Evolutionary conservation across 2,329 filamentous ascomycete genomes (phyloP).

Genomic region (Thelonectria discophora): DNA sequence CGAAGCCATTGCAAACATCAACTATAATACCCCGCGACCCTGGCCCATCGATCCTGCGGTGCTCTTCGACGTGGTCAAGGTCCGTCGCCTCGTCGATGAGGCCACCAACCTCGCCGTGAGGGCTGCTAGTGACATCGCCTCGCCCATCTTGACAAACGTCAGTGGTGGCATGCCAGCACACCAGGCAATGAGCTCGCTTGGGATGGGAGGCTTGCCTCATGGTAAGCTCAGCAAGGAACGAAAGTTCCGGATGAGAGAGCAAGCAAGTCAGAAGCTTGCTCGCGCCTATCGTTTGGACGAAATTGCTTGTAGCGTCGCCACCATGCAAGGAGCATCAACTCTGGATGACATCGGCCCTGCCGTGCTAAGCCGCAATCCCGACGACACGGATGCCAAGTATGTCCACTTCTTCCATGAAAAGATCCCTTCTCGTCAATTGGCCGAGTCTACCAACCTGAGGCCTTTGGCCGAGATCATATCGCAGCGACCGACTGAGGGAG

Average conservation of each 20-base stretch:
- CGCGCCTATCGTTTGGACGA: conserved; percentile 84
- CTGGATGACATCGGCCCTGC: conserved; percentile 79
- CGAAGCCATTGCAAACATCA: conserved; percentile 79
- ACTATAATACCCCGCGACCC: conserved; percentile 79
- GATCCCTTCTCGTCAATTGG: conserved; percentile 79
- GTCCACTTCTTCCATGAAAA: conserved; percentile 96
- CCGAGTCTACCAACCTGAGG: conserved; percentile 73
- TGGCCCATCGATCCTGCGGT: conserved; percentile 81
- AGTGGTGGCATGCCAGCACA: conserved; percentile 50
- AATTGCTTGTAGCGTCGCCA: conserved; percentile 82
- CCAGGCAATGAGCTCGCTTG: conserved; percentile 32
- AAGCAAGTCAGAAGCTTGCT: conserved; percentile 80
- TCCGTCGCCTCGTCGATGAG: conserved; percentile 81
- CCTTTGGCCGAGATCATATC: conserved; percentile 74
- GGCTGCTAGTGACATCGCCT: conserved; percentile 77
- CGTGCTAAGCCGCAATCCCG: conserved; percentile 75
- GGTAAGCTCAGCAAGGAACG: conserved; percentile 78
- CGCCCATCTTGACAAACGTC: conserved; percentile 67
- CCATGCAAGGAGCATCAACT: conserved; percentile 81
- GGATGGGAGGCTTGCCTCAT: conserved; percentile 59
- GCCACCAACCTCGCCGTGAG: conserved; percentile 80
- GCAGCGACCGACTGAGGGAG: conserved; percentile 69
- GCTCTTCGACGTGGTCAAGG: conserved; percentile 86
- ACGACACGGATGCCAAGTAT: conserved; percentile 79
- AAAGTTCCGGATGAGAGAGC: conserved; percentile 81